Percentiles rank a stretch among this genome's conserved stretches.
Conservation (phyloP, 306 rosid genomes). For the Oxytropis ochrocephala region DNA sequence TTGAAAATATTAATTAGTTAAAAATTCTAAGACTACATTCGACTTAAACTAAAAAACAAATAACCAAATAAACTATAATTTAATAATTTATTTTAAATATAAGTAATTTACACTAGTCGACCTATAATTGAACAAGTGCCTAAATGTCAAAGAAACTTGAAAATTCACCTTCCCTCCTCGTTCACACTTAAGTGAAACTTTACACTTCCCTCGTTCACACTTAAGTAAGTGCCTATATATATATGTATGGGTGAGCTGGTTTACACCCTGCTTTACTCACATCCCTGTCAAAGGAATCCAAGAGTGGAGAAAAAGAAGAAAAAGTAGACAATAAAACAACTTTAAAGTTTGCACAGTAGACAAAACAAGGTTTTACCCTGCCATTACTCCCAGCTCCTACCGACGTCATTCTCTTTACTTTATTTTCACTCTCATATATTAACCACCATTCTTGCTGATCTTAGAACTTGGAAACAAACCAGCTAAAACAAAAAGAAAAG, state of each 20-base stretch:
- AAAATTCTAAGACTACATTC: too few species aligned
- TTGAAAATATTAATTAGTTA: too few species aligned
- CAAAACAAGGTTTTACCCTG: conserved; percentile 39
- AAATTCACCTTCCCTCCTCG: neutral
- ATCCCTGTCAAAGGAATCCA: conserved; percentile 60
- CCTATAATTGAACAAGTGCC: too few species aligned
- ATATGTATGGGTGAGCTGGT: conserved; percentile 41
- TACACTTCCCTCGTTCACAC: conserved; percentile 5
- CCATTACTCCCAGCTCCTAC: neutral
- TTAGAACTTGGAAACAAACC: neutral
- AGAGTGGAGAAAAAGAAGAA: conserved; percentile 17
- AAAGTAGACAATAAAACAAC: conserved; percentile 29
- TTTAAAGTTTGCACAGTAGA: conserved; percentile 29
- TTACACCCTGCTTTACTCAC: conserved; percentile 52
- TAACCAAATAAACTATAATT: too few species aligned
- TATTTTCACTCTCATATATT: neutral
- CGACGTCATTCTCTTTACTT: neutral
- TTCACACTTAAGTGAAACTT: conserved; percentile 6
- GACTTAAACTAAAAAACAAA: too few species aligned
- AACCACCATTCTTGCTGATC: neutral
- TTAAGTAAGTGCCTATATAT: neutral
- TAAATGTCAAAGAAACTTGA: conserved; percentile 15
- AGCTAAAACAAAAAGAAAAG: neutral
- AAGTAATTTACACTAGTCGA: too few species aligned
- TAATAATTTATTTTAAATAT: too few species aligned